phyloP scores from a whole-genome alignment of 2,329 filamentous ascomycete species.

The Thielaviopsis euricoi region DNA sequence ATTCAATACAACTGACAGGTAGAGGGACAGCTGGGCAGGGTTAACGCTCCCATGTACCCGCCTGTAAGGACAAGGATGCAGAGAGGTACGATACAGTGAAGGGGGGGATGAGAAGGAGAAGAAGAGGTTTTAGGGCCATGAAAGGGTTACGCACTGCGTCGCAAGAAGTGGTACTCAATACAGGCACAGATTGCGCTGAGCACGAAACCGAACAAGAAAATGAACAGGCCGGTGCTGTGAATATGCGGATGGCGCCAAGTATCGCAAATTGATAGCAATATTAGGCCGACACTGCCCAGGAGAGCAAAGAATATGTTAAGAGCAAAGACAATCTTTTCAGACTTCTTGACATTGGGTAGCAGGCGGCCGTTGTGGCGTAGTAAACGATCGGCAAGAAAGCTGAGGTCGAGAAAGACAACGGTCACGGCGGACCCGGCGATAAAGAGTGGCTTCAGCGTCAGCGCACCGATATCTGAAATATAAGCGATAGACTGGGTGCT shows the following conservation, averaged over 20 bases:
- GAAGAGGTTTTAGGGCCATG: neutral
- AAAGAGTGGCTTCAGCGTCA: constrained; percentile 57
- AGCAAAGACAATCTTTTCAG: constrained; percentile 45
- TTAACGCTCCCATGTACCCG: neutral
- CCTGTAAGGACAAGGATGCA: neutral
- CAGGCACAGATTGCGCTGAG: constrained; percentile 78
- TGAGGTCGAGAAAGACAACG: constrained; percentile 63
- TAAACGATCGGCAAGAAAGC: constrained; percentile 70
- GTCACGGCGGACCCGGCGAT: constrained; percentile 55
- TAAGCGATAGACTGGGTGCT: constrained; percentile 45
- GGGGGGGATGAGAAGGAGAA: neutral
- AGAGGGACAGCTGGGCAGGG: neutral
- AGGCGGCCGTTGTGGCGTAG: constrained; percentile 69
- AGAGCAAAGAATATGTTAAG: constrained; percentile 53
- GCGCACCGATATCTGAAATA: constrained; percentile 51
- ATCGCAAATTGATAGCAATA: constrained; percentile 75
- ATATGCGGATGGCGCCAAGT: constrained; percentile 47
- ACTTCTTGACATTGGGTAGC: constrained; percentile 48
- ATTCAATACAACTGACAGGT: neutral
- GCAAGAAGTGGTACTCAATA: constrained; percentile 75
- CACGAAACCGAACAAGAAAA: constrained; percentile 81
- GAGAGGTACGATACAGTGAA: neutral
- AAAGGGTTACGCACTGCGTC: constrained; percentile 37
- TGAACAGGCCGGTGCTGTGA: constrained; percentile 60
- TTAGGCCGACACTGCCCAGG: constrained; percentile 62